phyloP scores from a whole-genome alignment of 441 rosid genomes.

The Kokia cookei region DNA sequence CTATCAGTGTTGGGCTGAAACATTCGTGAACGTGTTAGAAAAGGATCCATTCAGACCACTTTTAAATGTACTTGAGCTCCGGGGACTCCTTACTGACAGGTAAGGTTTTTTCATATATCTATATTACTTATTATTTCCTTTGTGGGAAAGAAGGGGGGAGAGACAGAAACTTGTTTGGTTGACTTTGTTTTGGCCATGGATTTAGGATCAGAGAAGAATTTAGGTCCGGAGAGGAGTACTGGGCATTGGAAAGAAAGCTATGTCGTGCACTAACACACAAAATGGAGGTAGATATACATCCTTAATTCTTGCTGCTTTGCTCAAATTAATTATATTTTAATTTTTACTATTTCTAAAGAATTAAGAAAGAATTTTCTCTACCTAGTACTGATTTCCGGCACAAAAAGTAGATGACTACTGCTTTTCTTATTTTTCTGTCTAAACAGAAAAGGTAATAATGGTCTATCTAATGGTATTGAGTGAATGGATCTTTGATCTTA shows the following conservation, averaged over 20 bases:
- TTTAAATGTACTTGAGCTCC: slow-evolving; percentile 41
- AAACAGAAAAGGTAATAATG: not conserved
- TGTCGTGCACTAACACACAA: slow-evolving; percentile 50
- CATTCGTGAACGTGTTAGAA: slow-evolving; percentile 21
- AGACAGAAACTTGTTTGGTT: not conserved
- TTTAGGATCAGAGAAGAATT: slow-evolving; percentile 67
- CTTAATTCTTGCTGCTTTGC: not conserved
- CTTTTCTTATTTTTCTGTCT: not conserved
- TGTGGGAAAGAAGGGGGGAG: not conserved
- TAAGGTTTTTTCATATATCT: slow-evolving; percentile 5
- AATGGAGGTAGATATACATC: slow-evolving; percentile 35
- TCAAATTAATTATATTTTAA: not conserved
- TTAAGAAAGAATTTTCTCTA: not conserved
- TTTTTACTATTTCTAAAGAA: not conserved
- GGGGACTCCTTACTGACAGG: slow-evolving; percentile 65
- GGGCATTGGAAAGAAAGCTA: slow-evolving; percentile 87
- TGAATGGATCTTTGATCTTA: not conserved
- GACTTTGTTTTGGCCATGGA: slow-evolving; percentile 4
- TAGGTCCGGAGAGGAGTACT: slow-evolving; percentile 65
- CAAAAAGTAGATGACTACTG: not conserved
- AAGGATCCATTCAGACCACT: slow-evolving; percentile 57
- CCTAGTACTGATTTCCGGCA: not conserved
- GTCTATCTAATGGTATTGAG: not conserved
- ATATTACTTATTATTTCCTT: not conserved
- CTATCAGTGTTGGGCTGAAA: slow-evolving; percentile 18